Conservation (phyloP, 805 yeast species). For the Spencermartinsiella europaea region DNA sequence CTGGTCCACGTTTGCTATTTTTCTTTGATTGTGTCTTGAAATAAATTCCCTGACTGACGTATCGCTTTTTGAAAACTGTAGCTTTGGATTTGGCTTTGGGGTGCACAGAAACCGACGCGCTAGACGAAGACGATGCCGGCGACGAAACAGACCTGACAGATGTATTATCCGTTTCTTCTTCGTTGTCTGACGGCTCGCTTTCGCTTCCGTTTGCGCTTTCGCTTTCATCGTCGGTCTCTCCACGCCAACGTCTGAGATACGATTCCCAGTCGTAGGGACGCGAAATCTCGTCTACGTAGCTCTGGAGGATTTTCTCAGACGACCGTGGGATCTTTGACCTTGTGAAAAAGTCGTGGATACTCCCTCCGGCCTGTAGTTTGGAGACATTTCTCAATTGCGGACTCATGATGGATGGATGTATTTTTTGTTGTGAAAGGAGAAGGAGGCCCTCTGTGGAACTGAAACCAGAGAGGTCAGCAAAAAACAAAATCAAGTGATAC, state of each 20-base stretch:
- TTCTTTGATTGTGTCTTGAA: neutral
- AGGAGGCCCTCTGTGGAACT: neutral
- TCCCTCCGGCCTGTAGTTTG: neutral
- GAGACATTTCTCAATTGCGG: neutral
- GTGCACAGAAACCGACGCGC: neutral
- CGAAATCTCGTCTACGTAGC: conserved; percentile 10
- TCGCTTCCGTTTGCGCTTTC: conserved; percentile 1
- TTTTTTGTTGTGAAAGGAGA: neutral
- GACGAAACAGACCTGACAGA: neutral
- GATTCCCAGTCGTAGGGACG: conserved; percentile 14
- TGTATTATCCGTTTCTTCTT: too few species aligned
- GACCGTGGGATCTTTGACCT: conserved; percentile 3
- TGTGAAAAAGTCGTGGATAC: conserved; percentile 1
- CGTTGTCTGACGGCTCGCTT: too few species aligned
- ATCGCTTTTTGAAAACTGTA: conserved; percentile 7
- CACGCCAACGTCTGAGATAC: conserved; percentile 8
- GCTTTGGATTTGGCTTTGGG: too few species aligned
- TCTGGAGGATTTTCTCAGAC: neutral
- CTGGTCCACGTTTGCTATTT: neutral
- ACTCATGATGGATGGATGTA: too few species aligned
- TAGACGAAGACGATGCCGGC: neutral
- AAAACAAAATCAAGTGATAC: too few species aligned
- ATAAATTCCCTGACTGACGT: conserved; percentile 9
- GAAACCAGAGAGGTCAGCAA: too few species aligned
- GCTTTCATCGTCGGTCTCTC: conserved; percentile 1